Evolutionary conservation across 352 stramenopile species (phyloP).

Genomic region (Peronospora belbahrii): DNA sequence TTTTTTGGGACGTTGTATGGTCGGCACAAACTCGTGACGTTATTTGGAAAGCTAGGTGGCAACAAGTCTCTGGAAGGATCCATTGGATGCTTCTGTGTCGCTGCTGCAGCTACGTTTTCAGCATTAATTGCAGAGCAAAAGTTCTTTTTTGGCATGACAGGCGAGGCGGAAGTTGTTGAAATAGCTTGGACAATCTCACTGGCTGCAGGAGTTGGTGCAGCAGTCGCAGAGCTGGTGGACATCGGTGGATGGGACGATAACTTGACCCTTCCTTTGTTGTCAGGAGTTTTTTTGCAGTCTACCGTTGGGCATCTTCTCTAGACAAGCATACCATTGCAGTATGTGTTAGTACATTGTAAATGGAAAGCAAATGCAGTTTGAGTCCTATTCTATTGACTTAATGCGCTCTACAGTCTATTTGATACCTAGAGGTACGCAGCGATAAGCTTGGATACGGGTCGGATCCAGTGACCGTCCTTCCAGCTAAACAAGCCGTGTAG

Average conservation of each 20-base stretch:
- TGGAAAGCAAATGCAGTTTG: background rate
- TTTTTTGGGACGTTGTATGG: constrained; percentile 40
- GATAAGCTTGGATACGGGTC: constrained; percentile 58
- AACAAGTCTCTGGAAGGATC: constrained; percentile 46
- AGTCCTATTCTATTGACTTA: constrained; percentile 21
- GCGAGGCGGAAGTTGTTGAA: background rate
- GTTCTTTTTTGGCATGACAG: constrained; percentile 20
- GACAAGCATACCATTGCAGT: background rate
- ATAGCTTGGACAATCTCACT: constrained; percentile 12
- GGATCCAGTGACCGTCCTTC: constrained; percentile 74
- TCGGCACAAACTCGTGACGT: constrained; percentile 21
- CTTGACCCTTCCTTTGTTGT: constrained; percentile 42
- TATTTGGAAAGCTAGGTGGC: constrained; percentile 14
- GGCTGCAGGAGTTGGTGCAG: constrained; percentile 27
- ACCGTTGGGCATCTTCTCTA: constrained; percentile 19
- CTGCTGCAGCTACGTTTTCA: constrained; percentile 16
- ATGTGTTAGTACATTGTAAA: background rate
- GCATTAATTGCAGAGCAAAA: constrained; percentile 18
- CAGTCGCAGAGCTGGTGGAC: constrained; percentile 34
- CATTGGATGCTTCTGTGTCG: constrained; percentile 29
- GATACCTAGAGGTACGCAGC: constrained; percentile 38
- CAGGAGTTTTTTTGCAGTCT: constrained; percentile 30
- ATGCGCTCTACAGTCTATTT: background rate
- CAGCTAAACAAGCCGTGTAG: constrained; percentile 56
- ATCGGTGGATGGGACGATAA: constrained; percentile 55